Conservation (phyloP, 2,329 filamentous ascomycete species). For the Teratosphaeria pseudoeucalypti region DNA sequence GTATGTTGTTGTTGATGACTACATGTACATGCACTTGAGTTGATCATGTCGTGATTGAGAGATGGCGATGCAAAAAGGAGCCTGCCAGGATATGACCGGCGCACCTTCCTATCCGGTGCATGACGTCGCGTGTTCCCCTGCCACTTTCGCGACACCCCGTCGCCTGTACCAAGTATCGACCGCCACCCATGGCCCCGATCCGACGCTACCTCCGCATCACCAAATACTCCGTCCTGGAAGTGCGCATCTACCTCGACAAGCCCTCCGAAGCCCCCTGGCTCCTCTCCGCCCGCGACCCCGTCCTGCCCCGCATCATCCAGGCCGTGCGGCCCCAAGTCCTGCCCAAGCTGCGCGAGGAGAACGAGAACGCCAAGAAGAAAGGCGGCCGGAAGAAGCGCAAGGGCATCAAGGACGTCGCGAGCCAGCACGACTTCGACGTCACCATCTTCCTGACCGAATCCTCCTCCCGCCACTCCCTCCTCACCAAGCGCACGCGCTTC, state of each 20-base stretch:
- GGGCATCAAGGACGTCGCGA: constrained; percentile 76
- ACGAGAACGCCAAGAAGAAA: constrained; percentile 49
- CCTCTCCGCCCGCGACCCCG: constrained; percentile 61
- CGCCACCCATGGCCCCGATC: constrained; percentile 63
- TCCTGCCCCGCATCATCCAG: constrained; percentile 73
- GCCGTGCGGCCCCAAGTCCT: constrained; percentile 76
- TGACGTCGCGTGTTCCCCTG: neutral
- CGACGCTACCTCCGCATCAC: constrained; percentile 85
- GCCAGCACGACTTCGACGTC: constrained; percentile 90
- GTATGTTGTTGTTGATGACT: neutral
- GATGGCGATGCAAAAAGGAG: no score
- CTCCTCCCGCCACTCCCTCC: constrained; percentile 70
- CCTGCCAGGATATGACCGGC: neutral
- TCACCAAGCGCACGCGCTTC: constrained; percentile 73
- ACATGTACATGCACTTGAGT: neutral
- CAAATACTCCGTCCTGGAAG: constrained; percentile 90
- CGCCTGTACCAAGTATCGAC: neutral
- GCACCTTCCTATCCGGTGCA: neutral
- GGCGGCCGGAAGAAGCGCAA: constrained; percentile 51
- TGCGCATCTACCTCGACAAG: constrained; percentile 89
- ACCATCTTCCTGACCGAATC: constrained; percentile 87
- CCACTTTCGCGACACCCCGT: neutral
- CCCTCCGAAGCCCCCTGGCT: constrained; percentile 78
- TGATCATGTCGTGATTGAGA: no score
- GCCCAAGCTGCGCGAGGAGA: constrained; percentile 84